Conservation (phyloP, 1,139 yeast species). For the Blastobotrys proliferans region DNA sequence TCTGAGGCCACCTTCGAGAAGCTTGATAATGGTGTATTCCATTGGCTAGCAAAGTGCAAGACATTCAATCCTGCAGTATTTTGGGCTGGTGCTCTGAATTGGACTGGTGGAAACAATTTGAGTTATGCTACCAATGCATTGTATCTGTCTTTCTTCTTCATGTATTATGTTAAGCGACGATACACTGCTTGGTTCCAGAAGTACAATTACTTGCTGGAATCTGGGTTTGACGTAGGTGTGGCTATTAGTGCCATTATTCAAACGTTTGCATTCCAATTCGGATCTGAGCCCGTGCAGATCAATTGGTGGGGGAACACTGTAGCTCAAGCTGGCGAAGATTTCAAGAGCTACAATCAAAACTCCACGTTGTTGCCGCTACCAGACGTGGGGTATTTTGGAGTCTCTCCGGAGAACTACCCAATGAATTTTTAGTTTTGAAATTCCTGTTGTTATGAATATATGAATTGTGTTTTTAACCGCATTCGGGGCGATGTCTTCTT, state of each 20-base stretch:
- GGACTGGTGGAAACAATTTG: conserved; percentile 9
- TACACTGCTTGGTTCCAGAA: conserved; percentile 55
- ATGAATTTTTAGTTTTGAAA: conserved; percentile 2
- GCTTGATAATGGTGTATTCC: not conserved
- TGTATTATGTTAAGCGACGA: conserved; percentile 14
- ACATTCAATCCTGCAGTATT: conserved; percentile 8
- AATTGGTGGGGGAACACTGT: conserved; percentile 60
- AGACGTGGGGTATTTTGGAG: conserved; percentile 8
- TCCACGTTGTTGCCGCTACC: conserved; percentile 4
- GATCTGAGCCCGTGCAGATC: conserved; percentile 26
- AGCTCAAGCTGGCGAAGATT: conserved; percentile 35
- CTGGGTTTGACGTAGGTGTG: conserved; percentile 54
- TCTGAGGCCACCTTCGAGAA: conserved; percentile 1
- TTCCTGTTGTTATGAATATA: too few species aligned
- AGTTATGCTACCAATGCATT: conserved; percentile 3
- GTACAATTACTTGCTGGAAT: conserved; percentile 55
- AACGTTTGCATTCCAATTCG: conserved; percentile 50
- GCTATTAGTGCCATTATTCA: conserved; percentile 52
- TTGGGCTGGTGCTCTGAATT: conserved; percentile 8
- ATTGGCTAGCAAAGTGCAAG: not conserved
- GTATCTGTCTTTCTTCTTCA: conserved; percentile 12
- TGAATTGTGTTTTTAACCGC: too few species aligned
- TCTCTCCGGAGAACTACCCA: conserved; percentile 8
- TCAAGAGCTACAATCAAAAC: conserved; percentile 5
- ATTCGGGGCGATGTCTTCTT: too few species aligned